Conservation (phyloP, 2,329 filamentous ascomycete genomes). For the Corinectria fuckeliana region DNA sequence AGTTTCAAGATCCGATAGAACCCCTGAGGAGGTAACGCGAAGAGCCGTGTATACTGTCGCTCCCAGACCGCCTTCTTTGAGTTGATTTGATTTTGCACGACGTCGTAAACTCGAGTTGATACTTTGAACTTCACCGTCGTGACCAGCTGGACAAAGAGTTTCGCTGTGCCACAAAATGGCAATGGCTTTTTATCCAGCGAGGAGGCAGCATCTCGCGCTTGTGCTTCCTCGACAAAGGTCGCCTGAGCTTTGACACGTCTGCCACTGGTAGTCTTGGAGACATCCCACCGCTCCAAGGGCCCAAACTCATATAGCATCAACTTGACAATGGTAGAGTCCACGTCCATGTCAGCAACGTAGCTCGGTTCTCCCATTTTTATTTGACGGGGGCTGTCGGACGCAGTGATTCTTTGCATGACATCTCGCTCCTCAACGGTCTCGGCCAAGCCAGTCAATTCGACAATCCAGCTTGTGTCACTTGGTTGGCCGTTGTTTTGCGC, state of each 20-base stretch:
- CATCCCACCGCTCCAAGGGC: slow-evolving; percentile 44
- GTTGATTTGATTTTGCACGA: slow-evolving; percentile 39
- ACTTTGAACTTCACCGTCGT: slow-evolving; percentile 49
- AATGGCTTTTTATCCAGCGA: slow-evolving; percentile 41
- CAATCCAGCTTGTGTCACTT: background rate
- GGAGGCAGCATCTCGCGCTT: slow-evolving; percentile 44
- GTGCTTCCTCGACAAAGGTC: slow-evolving; percentile 45
- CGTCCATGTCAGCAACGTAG: slow-evolving; percentile 33
- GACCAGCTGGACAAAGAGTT: slow-evolving; percentile 46
- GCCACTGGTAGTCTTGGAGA: slow-evolving; percentile 26
- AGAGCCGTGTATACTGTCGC: slow-evolving; percentile 24
- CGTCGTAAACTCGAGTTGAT: slow-evolving; percentile 41
- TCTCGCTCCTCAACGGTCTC: background rate
- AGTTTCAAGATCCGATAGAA: slow-evolving; percentile 26
- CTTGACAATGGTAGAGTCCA: slow-evolving; percentile 32
- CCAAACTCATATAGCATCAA: slow-evolving; percentile 43
- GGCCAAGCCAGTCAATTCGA: slow-evolving; percentile 7
- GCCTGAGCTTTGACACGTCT: slow-evolving; percentile 49
- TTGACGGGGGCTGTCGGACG: background rate
- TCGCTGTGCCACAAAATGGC: slow-evolving; percentile 39
- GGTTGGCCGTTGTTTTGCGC: background rate
- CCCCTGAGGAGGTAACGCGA: slow-evolving; percentile 9
- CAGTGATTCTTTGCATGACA: slow-evolving; percentile 7
- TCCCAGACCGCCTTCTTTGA: slow-evolving; percentile 40
- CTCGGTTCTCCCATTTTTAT: slow-evolving; percentile 18